These are phyloP conservation scores for Akanthomyces dipterigenus DNA, from an alignment of 2,329 filamentous ascomycete genomes.

Conservation along the genomic window DNA sequence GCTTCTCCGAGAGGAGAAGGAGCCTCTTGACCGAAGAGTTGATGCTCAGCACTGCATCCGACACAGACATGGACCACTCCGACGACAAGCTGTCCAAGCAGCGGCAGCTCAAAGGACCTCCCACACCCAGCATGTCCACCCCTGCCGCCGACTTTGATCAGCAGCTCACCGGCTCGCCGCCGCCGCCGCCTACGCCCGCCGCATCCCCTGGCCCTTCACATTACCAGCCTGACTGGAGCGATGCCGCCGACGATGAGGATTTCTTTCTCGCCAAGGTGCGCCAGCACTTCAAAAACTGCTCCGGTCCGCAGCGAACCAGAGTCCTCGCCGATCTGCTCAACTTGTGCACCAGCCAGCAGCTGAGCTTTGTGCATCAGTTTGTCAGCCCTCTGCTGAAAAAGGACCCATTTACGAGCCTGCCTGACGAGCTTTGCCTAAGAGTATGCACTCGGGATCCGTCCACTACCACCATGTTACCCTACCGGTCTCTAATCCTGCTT, in stretches of 20 bases:
- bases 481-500: background rate
- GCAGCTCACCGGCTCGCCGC: conserved; percentile 53
- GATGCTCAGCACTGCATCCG: conserved; percentile 42
- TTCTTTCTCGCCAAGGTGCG: conserved; percentile 73
- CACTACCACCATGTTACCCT: background rate
- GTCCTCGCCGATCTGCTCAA: conserved; percentile 85
- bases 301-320: conserved; percentile 67
- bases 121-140: conserved; percentile 61
- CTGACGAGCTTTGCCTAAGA: conserved; percentile 85
- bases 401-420: conserved; percentile 87
- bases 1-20: conserved; percentile 56
- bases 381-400: conserved; percentile 92
- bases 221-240: conserved; percentile 65
- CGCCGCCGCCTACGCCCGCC: conserved; percentile 58
- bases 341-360: conserved; percentile 86
- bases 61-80: conserved; percentile 36
- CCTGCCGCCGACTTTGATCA: conserved; percentile 58
- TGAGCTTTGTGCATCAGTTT: conserved; percentile 94
- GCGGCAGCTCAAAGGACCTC: conserved; percentile 47
- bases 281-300: conserved; percentile 72
- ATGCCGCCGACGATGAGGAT: conserved; percentile 73
- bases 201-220: conserved; percentile 58
- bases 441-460: conserved; percentile 45
- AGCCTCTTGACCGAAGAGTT: conserved; percentile 53
- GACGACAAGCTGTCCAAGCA: conserved; percentile 46